Evolutionary conservation across 2,329 filamentous ascomycete genomes (phyloP), one percentile per base, ranked within the genome.

Genomic region (Trichoderma sp.): DNA sequence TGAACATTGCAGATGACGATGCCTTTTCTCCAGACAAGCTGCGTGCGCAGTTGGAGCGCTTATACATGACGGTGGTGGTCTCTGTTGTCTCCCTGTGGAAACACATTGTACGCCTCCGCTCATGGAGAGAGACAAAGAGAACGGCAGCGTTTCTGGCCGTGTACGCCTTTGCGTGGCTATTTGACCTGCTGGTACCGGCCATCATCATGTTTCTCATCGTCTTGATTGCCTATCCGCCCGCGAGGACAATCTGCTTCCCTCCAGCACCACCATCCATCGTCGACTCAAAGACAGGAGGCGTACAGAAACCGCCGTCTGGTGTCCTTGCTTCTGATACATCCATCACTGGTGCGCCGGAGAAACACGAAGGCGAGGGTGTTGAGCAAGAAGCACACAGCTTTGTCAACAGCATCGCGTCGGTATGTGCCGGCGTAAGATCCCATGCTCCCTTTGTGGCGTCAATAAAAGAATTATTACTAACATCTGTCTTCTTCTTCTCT

Each of bases 1-100:
- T 97, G 72, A 93, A 94, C 75, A 91, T 93, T 70, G 91, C 93
- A 5, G 91, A 94, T 50, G 91, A 95, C 68, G 93, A 96, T 75
- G 92, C 95, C 71, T 96, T 96, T 79, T 93, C 92, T 0, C 93
- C 93, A 0, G 93, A 96, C 77, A 96, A 96, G 81, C 83, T 97
- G 58, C 87, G 93, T 12, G 88, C 91, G 3, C 94, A 92, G 68
- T 79, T 96, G 4, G 94, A 97, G 81, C 86, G 94, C 15, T 83
- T 96, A 12, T 97, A 97, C 79, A 94, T 94, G 86, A 93, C 91
- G 0, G 88, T 97, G 0, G 84, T 92, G 8, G 87, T 95, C 63
- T 86, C 90, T 15, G 59, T 94, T 13, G 86, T 94, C 57, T 86
- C 84, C 0, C 86, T 88, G 17, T 87, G 88, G 72, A 95, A 96